Evolutionary conservation across 2,329 filamentous ascomycete genomes (phyloP), one percentile per base, ranked within the genome.

Genomic region (Lomentospora prolificans): DNA sequence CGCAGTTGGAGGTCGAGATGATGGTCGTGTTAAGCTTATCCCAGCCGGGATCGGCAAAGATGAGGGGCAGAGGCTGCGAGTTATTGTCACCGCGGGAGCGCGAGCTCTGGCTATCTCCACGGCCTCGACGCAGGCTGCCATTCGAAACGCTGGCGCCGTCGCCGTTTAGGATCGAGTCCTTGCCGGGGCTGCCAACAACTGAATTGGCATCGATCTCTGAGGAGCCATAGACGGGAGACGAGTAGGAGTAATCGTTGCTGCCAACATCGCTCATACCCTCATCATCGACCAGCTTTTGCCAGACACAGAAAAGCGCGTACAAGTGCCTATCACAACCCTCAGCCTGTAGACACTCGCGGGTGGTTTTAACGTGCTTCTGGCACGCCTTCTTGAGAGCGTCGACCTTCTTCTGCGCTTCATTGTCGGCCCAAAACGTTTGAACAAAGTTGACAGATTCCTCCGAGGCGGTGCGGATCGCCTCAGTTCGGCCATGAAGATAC

Each of bases 1-100:
- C 94, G 70, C 94, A 99, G 75, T 99, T 99, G n/a, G 91, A 96
- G 0, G 94, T 97, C 5, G 89, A 95, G 39, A 99, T 76, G 60
- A 97, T 89, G 7, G 92, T 97, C 60, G 82, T 95, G 75, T 97
- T 97, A 61, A 96, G 81, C 67, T 88, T 91, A 70, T 97, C 92
- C 90, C 91, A 99, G 51, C 92, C 94, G 1, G 80, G 63, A 65
- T 99, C 94, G 51, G 86, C 84, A 69, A 97, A 99, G 57, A 99
- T 79, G 4, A 85, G 75, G 0, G 94, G 94, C 64, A 92, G 78
- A 57, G 75, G 65, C 65, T 77, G 66, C 63, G 75, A 56, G 63
- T 73, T 69, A 70, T 81, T 75, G 73, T 84, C 72, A 64, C 80
- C 71, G 60, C 85, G 66, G 61, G 57, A 64, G 59, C 60, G 62